Percentiles rank a stretch among this genome's conserved stretches.
These are phyloP conservation scores for Beauveria varroae DNA, from an alignment of 2,329 filamentous ascomycete genomes.

Conservation along the genomic window DNA sequence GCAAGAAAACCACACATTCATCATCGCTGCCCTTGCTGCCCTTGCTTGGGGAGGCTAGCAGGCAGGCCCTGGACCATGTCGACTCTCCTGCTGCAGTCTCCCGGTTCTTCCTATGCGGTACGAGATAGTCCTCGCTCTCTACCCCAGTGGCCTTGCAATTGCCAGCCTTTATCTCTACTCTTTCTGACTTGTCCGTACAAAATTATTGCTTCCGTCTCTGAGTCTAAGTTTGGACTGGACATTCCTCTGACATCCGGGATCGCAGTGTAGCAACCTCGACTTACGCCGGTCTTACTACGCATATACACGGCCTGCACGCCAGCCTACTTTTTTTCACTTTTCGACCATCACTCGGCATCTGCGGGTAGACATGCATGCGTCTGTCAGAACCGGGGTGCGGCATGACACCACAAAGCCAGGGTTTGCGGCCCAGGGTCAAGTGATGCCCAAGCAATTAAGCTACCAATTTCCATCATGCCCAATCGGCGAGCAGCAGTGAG, in stretches of 20 bases:
- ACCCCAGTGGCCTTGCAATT: background rate
- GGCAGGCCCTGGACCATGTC: background rate
- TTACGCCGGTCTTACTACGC: background rate
- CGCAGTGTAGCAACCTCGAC: constrained; percentile 5
- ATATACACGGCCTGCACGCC: background rate
- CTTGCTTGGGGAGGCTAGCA: background rate
- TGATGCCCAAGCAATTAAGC: constrained; percentile 3
- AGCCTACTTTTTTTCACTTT: background rate
- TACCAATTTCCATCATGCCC: constrained; percentile 5
- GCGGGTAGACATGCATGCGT: background rate
- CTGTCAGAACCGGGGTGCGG: background rate
- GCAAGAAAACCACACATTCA: background rate
- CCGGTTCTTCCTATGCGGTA: background rate
- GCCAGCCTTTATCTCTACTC: background rate
- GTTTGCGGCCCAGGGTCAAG: background rate
- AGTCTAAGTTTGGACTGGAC: too few species aligned
- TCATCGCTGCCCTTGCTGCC: background rate
- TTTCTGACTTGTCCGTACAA: background rate
- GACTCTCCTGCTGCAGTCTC: background rate
- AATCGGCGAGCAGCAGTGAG: background rate
- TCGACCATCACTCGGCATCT: background rate
- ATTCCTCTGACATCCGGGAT: background rate
- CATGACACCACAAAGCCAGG: constrained; percentile 1
- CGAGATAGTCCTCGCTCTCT: background rate
- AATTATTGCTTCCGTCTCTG: background rate